Evolutionary conservation across 2,329 filamentous ascomycete genomes (phyloP), one percentile per base, ranked within the genome.

Genomic region (Aspergillus texensis): DNA sequence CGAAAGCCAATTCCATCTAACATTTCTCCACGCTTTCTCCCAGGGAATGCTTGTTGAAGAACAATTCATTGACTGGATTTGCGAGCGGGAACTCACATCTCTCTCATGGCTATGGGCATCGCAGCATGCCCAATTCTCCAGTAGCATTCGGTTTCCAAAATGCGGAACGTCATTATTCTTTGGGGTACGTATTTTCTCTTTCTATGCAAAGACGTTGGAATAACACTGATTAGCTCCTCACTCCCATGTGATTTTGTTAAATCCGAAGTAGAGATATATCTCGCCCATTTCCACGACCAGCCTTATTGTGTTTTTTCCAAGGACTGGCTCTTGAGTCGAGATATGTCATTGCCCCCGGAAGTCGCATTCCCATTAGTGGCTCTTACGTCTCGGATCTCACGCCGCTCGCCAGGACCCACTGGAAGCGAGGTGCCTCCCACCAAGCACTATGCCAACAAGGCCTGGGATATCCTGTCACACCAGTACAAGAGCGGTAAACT

Each of bases 221-320:
- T 60, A 24, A 62, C 39, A 39, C 19, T 16, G 16, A 46, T 16
- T 48, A 60, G 54, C 34, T 36, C 24, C 5, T 30, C 28, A 10
- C 32, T 67, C 28, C 55, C 63, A 0, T 26, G 39, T 6, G 58
- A 59, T 3, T 65, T 67, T 19, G 58, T 71, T 26, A 57, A 67
- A 57, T 60, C 64, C 4, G 65, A 72, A 46, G 67, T 72, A 6
- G 58, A 70, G 1, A 60, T 63, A 6, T 72, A 71, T 43, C 56
- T 72, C 16, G 61, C 36, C 21, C 60, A 70, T 39, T 70, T 72
- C 16, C 70, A 72, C 50, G 70, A 72, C 57, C 71, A 72, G 53
- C 71, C 70, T 6, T 72, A 71, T 39, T 71, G 70, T 50, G 65
- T 68, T 3, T 72, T 72, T 30, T 58, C 64, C 1, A 67, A 64